Percentiles rank a stretch among this genome's conserved stretches.
Conservation (phyloP, 2,329 filamentous ascomycete genomes). For the Penicillium verrucosum region DNA sequence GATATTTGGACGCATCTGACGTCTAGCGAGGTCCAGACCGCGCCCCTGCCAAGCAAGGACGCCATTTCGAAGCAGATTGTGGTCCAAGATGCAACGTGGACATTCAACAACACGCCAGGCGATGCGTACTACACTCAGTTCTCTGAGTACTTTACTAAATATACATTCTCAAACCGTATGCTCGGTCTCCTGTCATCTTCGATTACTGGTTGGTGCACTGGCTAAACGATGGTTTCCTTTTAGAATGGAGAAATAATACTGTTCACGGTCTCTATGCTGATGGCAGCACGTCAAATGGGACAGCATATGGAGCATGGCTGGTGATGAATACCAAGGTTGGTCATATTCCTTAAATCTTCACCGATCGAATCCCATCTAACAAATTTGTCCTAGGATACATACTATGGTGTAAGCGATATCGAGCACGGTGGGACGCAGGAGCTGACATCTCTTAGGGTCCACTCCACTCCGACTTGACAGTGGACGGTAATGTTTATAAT, state of each 20-base stretch:
- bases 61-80: slow-evolving; percentile 43
- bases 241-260: slow-evolving; percentile 54
- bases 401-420: slow-evolving; percentile 24
- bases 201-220: not conserved
- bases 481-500: slow-evolving; percentile 65
- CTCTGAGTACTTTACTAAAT: slow-evolving; percentile 64
- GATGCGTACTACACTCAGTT: slow-evolving; percentile 56
- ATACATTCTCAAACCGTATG: slow-evolving; percentile 56
- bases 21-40: slow-evolving; percentile 56
- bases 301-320: slow-evolving; percentile 59
- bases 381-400: slow-evolving; percentile 22
- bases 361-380: not conserved
- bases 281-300: slow-evolving; percentile 49
- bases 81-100: slow-evolving; percentile 65
- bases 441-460: slow-evolving; percentile 46
- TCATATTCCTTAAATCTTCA: slow-evolving; percentile 33
- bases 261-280: slow-evolving; percentile 57
- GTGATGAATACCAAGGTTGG: slow-evolving; percentile 64
- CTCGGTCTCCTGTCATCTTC: not conserved
- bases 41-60: slow-evolving; percentile 48
- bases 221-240: not conserved
- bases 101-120: slow-evolving; percentile 53
- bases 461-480: slow-evolving; percentile 60
- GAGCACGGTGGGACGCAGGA: not conserved
- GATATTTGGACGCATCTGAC: slow-evolving; percentile 60